Evolutionary conservation across 164 flowering plant genomes (phyloP).

Genomic region (Berberis thunbergii): DNA sequence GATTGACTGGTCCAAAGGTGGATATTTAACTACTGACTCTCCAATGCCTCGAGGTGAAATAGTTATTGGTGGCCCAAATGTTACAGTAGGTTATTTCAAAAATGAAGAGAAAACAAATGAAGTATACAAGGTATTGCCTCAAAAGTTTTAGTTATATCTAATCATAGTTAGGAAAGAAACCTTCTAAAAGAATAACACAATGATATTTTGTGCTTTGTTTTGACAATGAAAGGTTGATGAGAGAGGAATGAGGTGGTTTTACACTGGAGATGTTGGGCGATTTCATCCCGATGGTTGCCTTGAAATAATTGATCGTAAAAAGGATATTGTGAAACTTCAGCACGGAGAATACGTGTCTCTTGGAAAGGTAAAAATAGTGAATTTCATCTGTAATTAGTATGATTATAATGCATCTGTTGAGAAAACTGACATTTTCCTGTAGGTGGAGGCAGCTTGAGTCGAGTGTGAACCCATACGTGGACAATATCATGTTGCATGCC

Average conservation of each 20-base stretch:
- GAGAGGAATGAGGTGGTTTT: slow-evolving; percentile 95
- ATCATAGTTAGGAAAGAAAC: neutral
- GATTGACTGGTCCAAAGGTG: slow-evolving; percentile 95
- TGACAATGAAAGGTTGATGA: slow-evolving; percentile 61
- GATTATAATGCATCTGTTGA: neutral
- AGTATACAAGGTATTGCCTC: slow-evolving; percentile 70
- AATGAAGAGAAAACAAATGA: slow-evolving; percentile 81
- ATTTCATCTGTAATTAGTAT: neutral
- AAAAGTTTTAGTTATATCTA: neutral
- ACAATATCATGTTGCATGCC: slow-evolving; percentile 88
- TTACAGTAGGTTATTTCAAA: slow-evolving; percentile 88
- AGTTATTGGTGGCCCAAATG: slow-evolving; percentile 91
- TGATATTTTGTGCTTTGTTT: neutral
- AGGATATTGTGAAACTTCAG: slow-evolving; percentile 97
- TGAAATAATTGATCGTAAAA: slow-evolving; percentile 93
- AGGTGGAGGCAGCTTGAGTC: slow-evolving; percentile 95
- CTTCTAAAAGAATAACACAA: neutral
- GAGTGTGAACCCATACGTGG: slow-evolving; percentile 63
- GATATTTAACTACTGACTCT: slow-evolving; percentile 62
- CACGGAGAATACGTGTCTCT: slow-evolving; percentile 98
- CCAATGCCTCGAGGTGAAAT: slow-evolving; percentile 98
- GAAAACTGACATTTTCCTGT: slow-evolving; percentile 11
- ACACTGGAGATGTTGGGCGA: slow-evolving; percentile 86
- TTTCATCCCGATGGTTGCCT: slow-evolving; percentile 95
- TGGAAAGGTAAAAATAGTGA: slow-evolving; percentile 60